A percentile compares a stretch with the other conserved stretches of the same genome.
phyloP scores from a whole-genome alignment of 306 rosid genomes.

The Mimosa bimucronata region DNA sequence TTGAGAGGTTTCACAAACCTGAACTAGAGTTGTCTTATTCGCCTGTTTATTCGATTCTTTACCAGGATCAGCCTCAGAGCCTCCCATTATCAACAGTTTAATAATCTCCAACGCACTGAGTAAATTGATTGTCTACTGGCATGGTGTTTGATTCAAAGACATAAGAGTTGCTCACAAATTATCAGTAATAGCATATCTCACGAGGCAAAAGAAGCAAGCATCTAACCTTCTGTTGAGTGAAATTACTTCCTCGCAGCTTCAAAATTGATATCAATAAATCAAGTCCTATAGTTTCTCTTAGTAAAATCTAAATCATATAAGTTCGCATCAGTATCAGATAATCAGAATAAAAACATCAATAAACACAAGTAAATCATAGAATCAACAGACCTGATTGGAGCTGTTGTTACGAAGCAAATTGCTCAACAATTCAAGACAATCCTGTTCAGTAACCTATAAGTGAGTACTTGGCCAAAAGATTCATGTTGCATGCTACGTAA shows the following conservation, averaged over 20 bases:
- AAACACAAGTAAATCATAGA: slow-evolving; percentile 23
- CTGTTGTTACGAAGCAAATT: slow-evolving; percentile 72
- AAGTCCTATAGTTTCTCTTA: slow-evolving; percentile 89
- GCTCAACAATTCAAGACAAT: slow-evolving; percentile 87
- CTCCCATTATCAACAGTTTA: slow-evolving; percentile 73
- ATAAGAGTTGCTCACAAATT: slow-evolving; percentile 54
- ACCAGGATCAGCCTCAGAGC: slow-evolving; percentile 73
- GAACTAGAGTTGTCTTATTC: slow-evolving; percentile 77
- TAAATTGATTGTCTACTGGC: slow-evolving; percentile 97
- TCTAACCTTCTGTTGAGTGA: slow-evolving; percentile 96
- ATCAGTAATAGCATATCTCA: slow-evolving; percentile 36
- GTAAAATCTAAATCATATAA: slow-evolving; percentile 62
- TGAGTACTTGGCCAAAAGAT: slow-evolving; percentile 42
- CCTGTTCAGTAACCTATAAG: slow-evolving; percentile 57
- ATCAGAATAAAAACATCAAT: slow-evolving; percentile 30
- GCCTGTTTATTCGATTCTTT: slow-evolving; percentile 77
- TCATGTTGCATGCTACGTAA: slow-evolving; percentile 23
- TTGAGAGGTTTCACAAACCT: slow-evolving; percentile 54
- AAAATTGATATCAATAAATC: slow-evolving; percentile 79
- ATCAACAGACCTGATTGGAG: slow-evolving; percentile 82
- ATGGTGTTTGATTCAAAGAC: slow-evolving; percentile 51
- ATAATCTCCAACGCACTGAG: slow-evolving; percentile 85
- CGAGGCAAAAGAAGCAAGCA: slow-evolving; percentile 43
- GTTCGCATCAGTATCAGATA: slow-evolving; percentile 20
- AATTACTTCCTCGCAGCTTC: slow-evolving; percentile 75